Base-by-base conservation (phyloP, 345 rosid species). In the Acer yangbiense region DNA sequence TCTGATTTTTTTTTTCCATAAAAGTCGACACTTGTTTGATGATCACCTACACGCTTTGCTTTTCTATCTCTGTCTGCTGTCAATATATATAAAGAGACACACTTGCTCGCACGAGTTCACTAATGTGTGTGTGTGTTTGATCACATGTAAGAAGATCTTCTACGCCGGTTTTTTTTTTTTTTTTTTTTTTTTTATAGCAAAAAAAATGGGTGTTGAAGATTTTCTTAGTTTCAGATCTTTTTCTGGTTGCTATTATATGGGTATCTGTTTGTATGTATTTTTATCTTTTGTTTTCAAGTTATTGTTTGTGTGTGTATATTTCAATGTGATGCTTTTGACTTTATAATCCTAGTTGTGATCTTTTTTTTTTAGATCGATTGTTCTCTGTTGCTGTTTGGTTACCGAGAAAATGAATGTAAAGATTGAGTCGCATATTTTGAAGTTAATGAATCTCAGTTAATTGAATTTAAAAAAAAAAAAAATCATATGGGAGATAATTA, bases 141-240 rank as follows among this genome's bases (percentile, higher is more conserved):
- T 86, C 75, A 84, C 84, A 82, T 85, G 84, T 74, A 27, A 48
- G 43, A 71, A 72, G 74, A 80, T 85, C 82, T 82, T 73, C 21
- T 43, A 61, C 58, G 68, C 68, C 44, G 80, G 78, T 46, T 77
- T 46, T 75, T 10, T 18, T 62, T 69, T 52, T 67, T 69, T 20
- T 23, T 64, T 82, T 46, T 77, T 46, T 75, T 10, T 18, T 62
- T 69, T 52, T 67, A 67, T 77, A 43, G 46, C 46, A 1, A 9
- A 9, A 43, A 43, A 43, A 43, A 8, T 43, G 46, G 46, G 46
- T 8, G 46, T 9, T 43, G 46, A 43, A 43, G 79, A 65, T 80
- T 84, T 70, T 23, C 35, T 14, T 77, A 68, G 44, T 58, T 48
- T 50, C 72, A 72, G 76, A 75, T 65, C 71, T 79, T 82, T 62